These are phyloP conservation scores for Pistacia vera DNA, from an alignment of 345 rosid genomes.

Conservation along the genomic window DNA sequence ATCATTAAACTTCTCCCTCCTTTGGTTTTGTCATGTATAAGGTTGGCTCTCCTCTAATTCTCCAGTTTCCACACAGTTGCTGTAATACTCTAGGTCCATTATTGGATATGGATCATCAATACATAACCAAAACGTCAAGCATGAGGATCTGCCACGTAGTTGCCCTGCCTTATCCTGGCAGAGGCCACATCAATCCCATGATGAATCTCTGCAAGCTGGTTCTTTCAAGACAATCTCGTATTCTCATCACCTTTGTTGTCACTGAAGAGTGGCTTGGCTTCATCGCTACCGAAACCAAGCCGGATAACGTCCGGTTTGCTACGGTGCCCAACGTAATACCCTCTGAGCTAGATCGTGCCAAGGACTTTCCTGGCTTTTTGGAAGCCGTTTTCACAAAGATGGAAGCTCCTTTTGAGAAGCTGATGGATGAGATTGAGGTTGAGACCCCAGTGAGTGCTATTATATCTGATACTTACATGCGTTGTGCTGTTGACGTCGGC, in stretches of 20 bases:
- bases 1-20: too few species aligned
- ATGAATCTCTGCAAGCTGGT: slow-evolving; percentile 60
- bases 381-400: slow-evolving; percentile 45
- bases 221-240: slow-evolving; percentile 28
- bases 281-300: slow-evolving; percentile 40
- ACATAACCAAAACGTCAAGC: neutral
- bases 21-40: too few species aligned
- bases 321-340: slow-evolving; percentile 58
- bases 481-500: slow-evolving; percentile 32
- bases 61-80: too few species aligned
- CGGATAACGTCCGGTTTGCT: slow-evolving; percentile 31
- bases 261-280: slow-evolving; percentile 76
- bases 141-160: slow-evolving; percentile 42
- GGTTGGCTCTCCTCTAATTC: too few species aligned
- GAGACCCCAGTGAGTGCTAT: slow-evolving; percentile 23
- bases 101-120: neutral
- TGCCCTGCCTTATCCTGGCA: slow-evolving; percentile 67
- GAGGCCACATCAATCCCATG: slow-evolving; percentile 84
- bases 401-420: slow-evolving; percentile 49
- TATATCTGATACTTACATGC: slow-evolving; percentile 32
- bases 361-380: slow-evolving; percentile 36
- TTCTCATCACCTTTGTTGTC: slow-evolving; percentile 58
- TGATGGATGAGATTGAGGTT: slow-evolving; percentile 36
- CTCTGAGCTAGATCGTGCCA: slow-evolving; percentile 42
- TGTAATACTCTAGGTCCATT: too few species aligned